A percentile compares a stretch with the other conserved stretches of the same genome.
phyloP scores from a whole-genome alignment of 768 basidiomycete species.

The Panaeolus cyanescens region DNA sequence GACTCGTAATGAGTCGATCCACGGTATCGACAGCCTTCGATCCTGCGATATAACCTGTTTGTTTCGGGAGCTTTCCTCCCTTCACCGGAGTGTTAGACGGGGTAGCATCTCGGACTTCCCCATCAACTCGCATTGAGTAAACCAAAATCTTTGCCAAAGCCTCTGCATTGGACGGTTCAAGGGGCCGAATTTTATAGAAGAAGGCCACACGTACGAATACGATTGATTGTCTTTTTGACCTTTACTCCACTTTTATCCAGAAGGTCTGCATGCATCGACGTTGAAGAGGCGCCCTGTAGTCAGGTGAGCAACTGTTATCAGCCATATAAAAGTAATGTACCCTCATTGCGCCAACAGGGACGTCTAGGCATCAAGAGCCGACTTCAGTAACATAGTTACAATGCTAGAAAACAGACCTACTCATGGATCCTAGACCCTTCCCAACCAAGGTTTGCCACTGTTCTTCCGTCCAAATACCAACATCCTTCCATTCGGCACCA shows the following conservation, averaged over 20 bases:
- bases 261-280: conserved; percentile 70
- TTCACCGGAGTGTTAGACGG: conserved; percentile 26
- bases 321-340: conserved; percentile 33
- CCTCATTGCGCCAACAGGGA: conserved; percentile 70
- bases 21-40: conserved; percentile 88
- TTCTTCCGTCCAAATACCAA: conserved; percentile 86
- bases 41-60: conserved; percentile 70
- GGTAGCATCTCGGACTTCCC: conserved; percentile 51
- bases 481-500: conserved; percentile 70
- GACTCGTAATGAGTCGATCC: conserved; percentile 86
- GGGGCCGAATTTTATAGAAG: not conserved
- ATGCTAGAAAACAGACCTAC: conserved; percentile 37
- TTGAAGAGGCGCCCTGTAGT: conserved; percentile 59
- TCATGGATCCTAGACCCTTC: conserved; percentile 82
- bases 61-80: conserved; percentile 31
- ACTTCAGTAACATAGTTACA: not conserved
- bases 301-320: conserved; percentile 5
- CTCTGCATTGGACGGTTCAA: conserved; percentile 38
- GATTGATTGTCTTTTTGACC: conserved; percentile 72
- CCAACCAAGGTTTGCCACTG: conserved; percentile 85
- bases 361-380: conserved; percentile 41
- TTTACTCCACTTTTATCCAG: conserved; percentile 56
- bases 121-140: conserved; percentile 88
- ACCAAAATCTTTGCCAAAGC: conserved; percentile 84
- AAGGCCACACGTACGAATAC: conserved; percentile 50